Base-by-base conservation (phyloP, 441 rosid species). In the Brassica hybrid region DNA sequence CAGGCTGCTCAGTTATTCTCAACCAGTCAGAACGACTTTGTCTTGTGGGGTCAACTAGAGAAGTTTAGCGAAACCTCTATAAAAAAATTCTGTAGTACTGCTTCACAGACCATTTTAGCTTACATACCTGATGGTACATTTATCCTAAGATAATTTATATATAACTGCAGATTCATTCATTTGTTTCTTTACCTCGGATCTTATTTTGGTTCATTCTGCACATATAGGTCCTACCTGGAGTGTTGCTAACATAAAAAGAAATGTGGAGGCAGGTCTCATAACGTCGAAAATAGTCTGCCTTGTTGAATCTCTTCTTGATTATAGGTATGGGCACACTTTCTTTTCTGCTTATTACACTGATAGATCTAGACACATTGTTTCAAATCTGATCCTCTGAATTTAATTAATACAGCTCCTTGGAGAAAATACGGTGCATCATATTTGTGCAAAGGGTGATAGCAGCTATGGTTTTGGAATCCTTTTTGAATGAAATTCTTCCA, bases 371-470 rank as follows among this genome's bases (percentile, higher is more conserved):
- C 52, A 45, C 52, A 13, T 45, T 13, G 52, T 45, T 69, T 8
- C 13, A 17, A 8, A 9, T 36, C 21, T 38, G 57, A 30, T 57
- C 14, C 10, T 27, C 19, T 69, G 30, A 9, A 63, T 69, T 14
- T 74, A 10, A 32, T 54, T 56, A 58, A 65, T 36, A 7, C 84
- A 95, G 98, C 81, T 76, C 66, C 60, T 54, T 88, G 73, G 69
- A 84, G 80, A 87, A 90, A 54, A 87, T 94, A 32, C 85, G 97
- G 84, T 96, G 98, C 74, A 89, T 92, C 79, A 64, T 96, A 57
- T 94, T 96, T 81, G 97, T 92, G 73, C 87, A 96, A 79, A 90
- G 99, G 85, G 86, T 96, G 63, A 87, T 96, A 45, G 75, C 94
- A 48, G 90, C 98, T 5, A 71, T 85, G 63, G 95, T 88, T 48